These are phyloP conservation scores for Starmerella sp. DNA, from an alignment of 805 yeast genomes.

Conservation along the genomic window DNA sequence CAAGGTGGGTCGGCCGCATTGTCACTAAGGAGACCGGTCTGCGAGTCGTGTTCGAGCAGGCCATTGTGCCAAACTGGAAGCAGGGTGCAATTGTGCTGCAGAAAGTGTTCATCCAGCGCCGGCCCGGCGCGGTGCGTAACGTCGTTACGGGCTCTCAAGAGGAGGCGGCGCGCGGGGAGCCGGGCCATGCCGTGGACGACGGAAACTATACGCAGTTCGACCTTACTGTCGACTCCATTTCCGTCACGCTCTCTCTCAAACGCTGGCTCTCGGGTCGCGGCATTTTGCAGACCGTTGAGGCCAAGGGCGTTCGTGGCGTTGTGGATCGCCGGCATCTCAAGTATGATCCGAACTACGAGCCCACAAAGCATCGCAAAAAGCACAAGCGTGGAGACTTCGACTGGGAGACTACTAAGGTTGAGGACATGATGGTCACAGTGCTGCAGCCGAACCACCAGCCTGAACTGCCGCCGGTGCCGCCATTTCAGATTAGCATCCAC, in stretches of 20 bases:
- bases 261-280: constrained; percentile 91
- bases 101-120: constrained; percentile 71
- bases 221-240: constrained; percentile 73
- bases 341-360: constrained; percentile 75
- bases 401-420: constrained; percentile 67
- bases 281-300: constrained; percentile 63
- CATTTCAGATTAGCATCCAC: constrained; percentile 79
- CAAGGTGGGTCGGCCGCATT: constrained; percentile 66
- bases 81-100: constrained; percentile 75
- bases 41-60: constrained; percentile 80
- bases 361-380: constrained; percentile 61
- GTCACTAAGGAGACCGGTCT: constrained; percentile 74
- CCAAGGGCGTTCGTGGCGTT: constrained; percentile 82
- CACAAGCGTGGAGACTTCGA: constrained; percentile 87
- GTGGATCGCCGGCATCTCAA: constrained; percentile 80
- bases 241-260: constrained; percentile 64
- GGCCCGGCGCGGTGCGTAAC: constrained; percentile 50
- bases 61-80: constrained; percentile 89
- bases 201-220: constrained; percentile 97
- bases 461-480: constrained; percentile 42
- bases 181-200: constrained; percentile 37
- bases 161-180: constrained; percentile 53
- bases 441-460: constrained; percentile 48
- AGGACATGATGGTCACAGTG: constrained; percentile 73
- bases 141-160: constrained; percentile 65